phyloP scores from a whole-genome alignment of 179 eudicot species.

The Silene noctiflora region DNA sequence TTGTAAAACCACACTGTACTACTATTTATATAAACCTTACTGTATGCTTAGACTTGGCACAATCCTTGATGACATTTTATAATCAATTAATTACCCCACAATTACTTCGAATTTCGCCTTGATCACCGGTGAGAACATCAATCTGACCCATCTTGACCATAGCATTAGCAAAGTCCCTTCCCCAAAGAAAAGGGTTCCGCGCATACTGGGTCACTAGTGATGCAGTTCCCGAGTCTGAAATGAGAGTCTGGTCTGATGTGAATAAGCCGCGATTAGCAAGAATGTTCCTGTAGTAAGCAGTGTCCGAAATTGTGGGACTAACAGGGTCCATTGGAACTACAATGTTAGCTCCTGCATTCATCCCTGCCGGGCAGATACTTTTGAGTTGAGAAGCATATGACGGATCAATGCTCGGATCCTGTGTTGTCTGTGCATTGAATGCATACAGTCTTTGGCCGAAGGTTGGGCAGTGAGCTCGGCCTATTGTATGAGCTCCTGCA shows the following conservation, averaged over 20 bases:
- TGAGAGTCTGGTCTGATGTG: conserved; percentile 68
- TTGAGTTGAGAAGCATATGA: conserved; percentile 51
- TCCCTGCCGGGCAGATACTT: conserved; percentile 59
- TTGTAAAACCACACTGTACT: conserved; percentile 6
- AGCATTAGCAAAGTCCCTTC: conserved; percentile 51
- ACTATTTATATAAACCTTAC: conserved; percentile 5
- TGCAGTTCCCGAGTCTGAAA: conserved; percentile 34
- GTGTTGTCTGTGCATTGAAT: conserved; percentile 37
- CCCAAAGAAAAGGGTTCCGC: conserved; percentile 39
- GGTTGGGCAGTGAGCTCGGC: conserved; percentile 73
- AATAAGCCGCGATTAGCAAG: conserved; percentile 56
- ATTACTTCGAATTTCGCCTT: conserved; percentile 57
- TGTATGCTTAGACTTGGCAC: conserved; percentile 1
- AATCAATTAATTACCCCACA: conserved; percentile 56
- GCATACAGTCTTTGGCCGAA: conserved; percentile 51
- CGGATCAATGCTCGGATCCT: conserved; percentile 54
- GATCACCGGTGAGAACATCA: conserved; percentile 50
- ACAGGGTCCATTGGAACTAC: conserved; percentile 70
- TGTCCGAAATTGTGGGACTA: conserved; percentile 46
- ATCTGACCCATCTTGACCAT: conserved; percentile 75
- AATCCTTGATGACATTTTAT: background rate
- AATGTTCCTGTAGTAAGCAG: conserved; percentile 49
- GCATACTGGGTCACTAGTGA: conserved; percentile 50
- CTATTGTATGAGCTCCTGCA: conserved; percentile 84
- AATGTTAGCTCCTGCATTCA: conserved; percentile 28